A percentile compares a stretch with the other conserved stretches of the same genome.
These are phyloP conservation scores for Ogataea haglerorum DNA, from an alignment of 805 yeast species.

Conservation along the genomic window DNA sequence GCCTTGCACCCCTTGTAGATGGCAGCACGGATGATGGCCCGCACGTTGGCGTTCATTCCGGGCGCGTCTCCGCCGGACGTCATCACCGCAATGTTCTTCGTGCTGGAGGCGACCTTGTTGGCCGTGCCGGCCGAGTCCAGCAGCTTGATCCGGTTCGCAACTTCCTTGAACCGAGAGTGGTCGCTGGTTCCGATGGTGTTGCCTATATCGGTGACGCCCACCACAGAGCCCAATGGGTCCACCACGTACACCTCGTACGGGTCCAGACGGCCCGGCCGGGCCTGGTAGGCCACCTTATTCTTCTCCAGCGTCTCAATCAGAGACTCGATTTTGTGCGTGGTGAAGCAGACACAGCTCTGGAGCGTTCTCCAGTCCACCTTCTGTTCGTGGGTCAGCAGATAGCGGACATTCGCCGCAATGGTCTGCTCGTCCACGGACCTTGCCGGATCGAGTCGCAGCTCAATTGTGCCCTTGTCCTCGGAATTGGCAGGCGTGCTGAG, in stretches of 20 bases:
- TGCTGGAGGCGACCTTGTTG: neutral
- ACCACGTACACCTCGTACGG: conserved; percentile 74
- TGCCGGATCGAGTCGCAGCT: conserved; percentile 23
- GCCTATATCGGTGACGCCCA: conserved; percentile 69
- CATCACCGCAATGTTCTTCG: conserved; percentile 66
- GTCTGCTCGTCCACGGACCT: conserved; percentile 27
- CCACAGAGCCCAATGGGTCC: conserved; percentile 80
- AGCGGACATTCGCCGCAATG: conserved; percentile 27
- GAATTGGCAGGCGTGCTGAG: conserved; percentile 24
- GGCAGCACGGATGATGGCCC: conserved; percentile 71
- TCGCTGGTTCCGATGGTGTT: conserved; percentile 47
- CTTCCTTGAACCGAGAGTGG: conserved; percentile 14
- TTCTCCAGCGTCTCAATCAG: conserved; percentile 35
- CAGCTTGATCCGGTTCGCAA: neutral
- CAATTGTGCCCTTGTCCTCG: conserved; percentile 25
- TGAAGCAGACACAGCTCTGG: conserved; percentile 44
- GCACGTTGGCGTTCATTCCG: conserved; percentile 74
- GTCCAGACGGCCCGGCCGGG: conserved; percentile 65
- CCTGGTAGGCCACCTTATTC: conserved; percentile 42
- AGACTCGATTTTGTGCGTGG: conserved; percentile 39
- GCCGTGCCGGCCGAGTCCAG: conserved; percentile 1
- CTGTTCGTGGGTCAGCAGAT: conserved; percentile 27
- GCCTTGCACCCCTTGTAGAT: conserved; percentile 62
- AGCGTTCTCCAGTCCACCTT: conserved; percentile 50
- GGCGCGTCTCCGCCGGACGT: conserved; percentile 83